These are phyloP conservation scores for Pleurotus platypus DNA, from an alignment of 768 basidiomycete species.

Conservation along the genomic window DNA sequence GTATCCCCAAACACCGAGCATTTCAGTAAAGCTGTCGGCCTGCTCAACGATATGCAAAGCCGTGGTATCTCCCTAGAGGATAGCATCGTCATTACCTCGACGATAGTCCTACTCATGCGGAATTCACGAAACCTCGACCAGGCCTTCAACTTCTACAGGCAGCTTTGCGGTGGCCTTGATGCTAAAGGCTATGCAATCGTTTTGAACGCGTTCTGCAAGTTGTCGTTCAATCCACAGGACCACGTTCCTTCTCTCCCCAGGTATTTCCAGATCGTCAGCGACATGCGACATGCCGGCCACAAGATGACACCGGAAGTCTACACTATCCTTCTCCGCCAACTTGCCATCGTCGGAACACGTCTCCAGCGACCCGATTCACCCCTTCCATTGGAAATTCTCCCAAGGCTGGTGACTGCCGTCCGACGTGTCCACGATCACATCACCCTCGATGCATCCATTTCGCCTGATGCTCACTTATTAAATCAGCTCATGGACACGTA, in stretches of 20 bases:
- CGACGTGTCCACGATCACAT: constrained; percentile 71
- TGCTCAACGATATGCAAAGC: constrained; percentile 66
- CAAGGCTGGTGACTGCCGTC: constrained; percentile 43
- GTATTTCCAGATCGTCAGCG: constrained; percentile 74
- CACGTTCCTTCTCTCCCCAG: constrained; percentile 42
- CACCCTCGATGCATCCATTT: constrained; percentile 73
- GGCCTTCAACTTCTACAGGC: constrained; percentile 61
- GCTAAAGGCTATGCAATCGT: constrained; percentile 61
- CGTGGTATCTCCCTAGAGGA: constrained; percentile 43
- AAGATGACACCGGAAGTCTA: constrained; percentile 58
- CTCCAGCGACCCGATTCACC: constrained; percentile 17
- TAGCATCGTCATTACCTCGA: constrained; percentile 41
- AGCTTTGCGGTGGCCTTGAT: constrained; percentile 32
- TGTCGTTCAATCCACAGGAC: constrained; percentile 44
- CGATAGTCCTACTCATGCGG: constrained; percentile 67
- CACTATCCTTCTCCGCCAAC: constrained; percentile 58
- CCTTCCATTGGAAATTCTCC: constrained; percentile 15
- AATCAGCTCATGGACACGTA: constrained; percentile 91
- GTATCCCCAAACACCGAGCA: constrained; percentile 44
- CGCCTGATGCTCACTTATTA: constrained; percentile 66
- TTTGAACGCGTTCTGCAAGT: constrained; percentile 57
- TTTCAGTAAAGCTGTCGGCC: constrained; percentile 38
- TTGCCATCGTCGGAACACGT: constrained; percentile 42
- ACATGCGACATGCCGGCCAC: constrained; percentile 71
- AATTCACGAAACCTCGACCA: constrained; percentile 48